These are phyloP conservation scores for Phaeosphaeria sp. DNA, from an alignment of 2,329 filamentous ascomycete species.

Conservation along the genomic window DNA sequence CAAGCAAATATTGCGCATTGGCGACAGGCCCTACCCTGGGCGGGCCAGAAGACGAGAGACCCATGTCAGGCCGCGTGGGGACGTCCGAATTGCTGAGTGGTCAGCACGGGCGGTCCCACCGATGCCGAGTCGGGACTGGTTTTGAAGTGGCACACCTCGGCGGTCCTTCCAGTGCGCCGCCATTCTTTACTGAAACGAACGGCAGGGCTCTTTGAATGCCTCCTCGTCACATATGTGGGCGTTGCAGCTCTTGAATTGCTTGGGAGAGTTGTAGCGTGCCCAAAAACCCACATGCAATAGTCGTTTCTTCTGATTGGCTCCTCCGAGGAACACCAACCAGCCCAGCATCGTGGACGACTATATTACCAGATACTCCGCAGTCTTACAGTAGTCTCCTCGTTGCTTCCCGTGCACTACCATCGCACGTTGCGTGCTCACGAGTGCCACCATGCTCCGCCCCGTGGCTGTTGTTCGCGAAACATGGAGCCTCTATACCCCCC, in stretches of 20 bases:
- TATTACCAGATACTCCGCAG: slow-evolving; percentile 29
- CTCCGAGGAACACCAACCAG: slow-evolving; percentile 13
- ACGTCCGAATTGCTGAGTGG: slow-evolving; percentile 22
- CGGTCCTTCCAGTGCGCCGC: slow-evolving; percentile 20
- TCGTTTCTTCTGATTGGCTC: slow-evolving; percentile 22
- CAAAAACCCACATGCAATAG: slow-evolving; percentile 26
- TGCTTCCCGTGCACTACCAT: slow-evolving; percentile 22
- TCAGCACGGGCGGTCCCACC: slow-evolving; percentile 17
- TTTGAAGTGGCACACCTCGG: slow-evolving; percentile 28
- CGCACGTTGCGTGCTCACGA: slow-evolving; percentile 15
- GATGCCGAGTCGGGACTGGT: slow-evolving; percentile 21
- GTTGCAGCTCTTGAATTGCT: slow-evolving; percentile 20
- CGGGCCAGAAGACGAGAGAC: slow-evolving; percentile 11
- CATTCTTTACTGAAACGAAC: slow-evolving; percentile 23
- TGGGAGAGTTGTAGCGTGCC: slow-evolving; percentile 23
- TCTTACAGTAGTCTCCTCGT: slow-evolving; percentile 14
- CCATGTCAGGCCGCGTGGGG: slow-evolving; percentile 10
- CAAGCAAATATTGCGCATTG: slow-evolving; percentile 9
- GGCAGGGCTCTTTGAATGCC: slow-evolving; percentile 25
- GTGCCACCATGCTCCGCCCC: slow-evolving; percentile 25
- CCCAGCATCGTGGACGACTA: slow-evolving; percentile 22
- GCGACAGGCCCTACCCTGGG: slow-evolving; percentile 13
- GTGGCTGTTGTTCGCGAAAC: slow-evolving; percentile 34
- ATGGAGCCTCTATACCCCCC: slow-evolving; percentile 44
- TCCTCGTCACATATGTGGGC: slow-evolving; percentile 29